These are phyloP conservation scores for Pulveroboletus frians DNA, from an alignment of 768 basidiomycete genomes.

Conservation along the genomic window DNA sequence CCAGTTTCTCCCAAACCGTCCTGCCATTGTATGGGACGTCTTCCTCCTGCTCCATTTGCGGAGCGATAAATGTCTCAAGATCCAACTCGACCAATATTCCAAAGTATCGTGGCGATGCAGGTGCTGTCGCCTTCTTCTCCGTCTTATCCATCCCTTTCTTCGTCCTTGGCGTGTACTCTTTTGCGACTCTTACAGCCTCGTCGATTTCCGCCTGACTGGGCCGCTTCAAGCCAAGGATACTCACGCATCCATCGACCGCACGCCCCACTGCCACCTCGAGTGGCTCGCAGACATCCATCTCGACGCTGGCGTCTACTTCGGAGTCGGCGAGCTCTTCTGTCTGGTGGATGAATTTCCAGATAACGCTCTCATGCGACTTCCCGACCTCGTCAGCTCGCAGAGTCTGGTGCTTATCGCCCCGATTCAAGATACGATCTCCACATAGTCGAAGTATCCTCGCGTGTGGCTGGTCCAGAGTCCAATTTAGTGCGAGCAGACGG, in stretches of 20 bases:
- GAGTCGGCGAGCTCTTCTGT: constrained; percentile 53
- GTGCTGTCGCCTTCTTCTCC: constrained; percentile 25
- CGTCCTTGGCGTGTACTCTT: constrained; percentile 36
- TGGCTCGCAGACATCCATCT: constrained; percentile 56
- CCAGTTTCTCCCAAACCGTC: constrained; percentile 48
- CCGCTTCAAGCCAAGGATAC: constrained; percentile 46
- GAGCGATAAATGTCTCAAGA: constrained; percentile 43
- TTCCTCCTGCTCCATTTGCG: constrained; percentile 32
- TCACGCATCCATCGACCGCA: constrained; percentile 54
- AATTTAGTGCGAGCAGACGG: constrained; percentile 78
- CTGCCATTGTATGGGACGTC: constrained; percentile 30
- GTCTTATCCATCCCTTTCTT: constrained; percentile 1
- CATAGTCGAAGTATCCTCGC: constrained; percentile 71
- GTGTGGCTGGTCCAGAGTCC: constrained; percentile 54
- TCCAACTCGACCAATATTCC: constrained; percentile 74
- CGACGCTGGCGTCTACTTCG: constrained; percentile 66
- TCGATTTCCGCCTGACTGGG: constrained; percentile 55
- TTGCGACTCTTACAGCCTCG: constrained; percentile 37
- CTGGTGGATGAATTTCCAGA: constrained; percentile 75
- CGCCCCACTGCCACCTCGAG: constrained; percentile 51
- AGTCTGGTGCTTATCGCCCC: constrained; percentile 84
- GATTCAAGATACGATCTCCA: constrained; percentile 61
- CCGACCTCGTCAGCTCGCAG: constrained; percentile 53
- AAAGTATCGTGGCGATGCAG: constrained; percentile 58
- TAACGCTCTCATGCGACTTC: constrained; percentile 66